Percentiles rank a stretch among this genome's conserved stretches.
phyloP scores from a whole-genome alignment of 2,329 filamentous ascomycete species.

The Ceratocystis albifundus region DNA sequence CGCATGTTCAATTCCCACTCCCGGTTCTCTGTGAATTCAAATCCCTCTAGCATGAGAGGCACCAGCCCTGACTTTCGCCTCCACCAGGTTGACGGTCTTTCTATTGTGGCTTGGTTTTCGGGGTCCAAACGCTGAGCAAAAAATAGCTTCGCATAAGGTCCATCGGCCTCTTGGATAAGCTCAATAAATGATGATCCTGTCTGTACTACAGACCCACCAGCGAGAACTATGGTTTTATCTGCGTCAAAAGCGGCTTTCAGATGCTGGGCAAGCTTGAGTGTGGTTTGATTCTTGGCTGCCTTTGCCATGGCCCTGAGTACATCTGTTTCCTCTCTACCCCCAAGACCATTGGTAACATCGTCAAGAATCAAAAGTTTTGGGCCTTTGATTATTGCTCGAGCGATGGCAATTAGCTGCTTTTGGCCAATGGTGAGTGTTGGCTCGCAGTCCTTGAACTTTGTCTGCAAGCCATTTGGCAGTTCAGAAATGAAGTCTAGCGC shows the following conservation, averaged over 20 bases:
- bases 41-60: constrained; percentile 18
- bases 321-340: constrained; percentile 34
- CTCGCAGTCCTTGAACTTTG: constrained; percentile 45
- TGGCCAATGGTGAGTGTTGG: constrained; percentile 51
- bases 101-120: constrained; percentile 15
- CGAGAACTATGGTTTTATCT: constrained; percentile 53
- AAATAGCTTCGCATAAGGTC: constrained; percentile 38
- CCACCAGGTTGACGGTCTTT: constrained; percentile 20
- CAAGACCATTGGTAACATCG: constrained; percentile 50
- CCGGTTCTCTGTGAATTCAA: constrained; percentile 18
- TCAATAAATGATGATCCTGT: constrained; percentile 48
- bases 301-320: constrained; percentile 44
- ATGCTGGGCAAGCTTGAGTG: constrained; percentile 51
- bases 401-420: constrained; percentile 52
- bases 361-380: constrained; percentile 50
- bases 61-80: constrained; percentile 21
- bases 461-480: constrained; percentile 32
- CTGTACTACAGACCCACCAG: constrained; percentile 52
- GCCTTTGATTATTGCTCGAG: constrained; percentile 34
- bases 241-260: constrained; percentile 47
- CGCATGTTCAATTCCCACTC: constrained; percentile 21
- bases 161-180: constrained; percentile 35
- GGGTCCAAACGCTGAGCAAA: constrained; percentile 27
- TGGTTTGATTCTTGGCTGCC: constrained; percentile 46
- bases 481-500: constrained; percentile 41